A percentile compares a stretch with the other conserved stretches of the same genome.
These are phyloP conservation scores for Plenodomus tracheiphilus DNA, from an alignment of 2,329 filamentous ascomycete species.

Conservation along the genomic window DNA sequence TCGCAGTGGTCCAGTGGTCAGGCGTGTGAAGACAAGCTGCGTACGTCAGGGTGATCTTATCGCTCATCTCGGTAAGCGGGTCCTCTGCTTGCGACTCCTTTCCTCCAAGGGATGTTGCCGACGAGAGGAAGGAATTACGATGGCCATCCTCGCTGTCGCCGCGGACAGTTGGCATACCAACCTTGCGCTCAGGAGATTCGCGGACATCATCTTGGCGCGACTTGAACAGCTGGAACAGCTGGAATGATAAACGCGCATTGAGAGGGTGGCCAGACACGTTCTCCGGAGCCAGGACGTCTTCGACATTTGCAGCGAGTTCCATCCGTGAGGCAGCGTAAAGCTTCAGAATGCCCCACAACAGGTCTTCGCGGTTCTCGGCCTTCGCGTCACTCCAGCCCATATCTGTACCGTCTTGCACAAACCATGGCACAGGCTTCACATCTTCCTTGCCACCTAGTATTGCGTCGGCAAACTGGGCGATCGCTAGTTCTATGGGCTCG, in stretches of 20 bases:
- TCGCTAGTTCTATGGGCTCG: slow-evolving; percentile 72
- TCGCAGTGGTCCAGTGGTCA: slow-evolving; percentile 52
- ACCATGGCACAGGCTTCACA: slow-evolving; percentile 72
- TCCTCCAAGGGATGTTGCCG: slow-evolving; percentile 27
- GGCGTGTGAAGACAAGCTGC: slow-evolving; percentile 41
- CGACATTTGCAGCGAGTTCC: slow-evolving; percentile 54
- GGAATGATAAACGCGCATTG: slow-evolving; percentile 79
- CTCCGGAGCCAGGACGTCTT: slow-evolving; percentile 73
- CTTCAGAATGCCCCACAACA: slow-evolving; percentile 85
- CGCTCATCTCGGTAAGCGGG: slow-evolving; percentile 58
- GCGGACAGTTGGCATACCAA: slow-evolving; percentile 37
- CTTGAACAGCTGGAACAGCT: slow-evolving; percentile 67
- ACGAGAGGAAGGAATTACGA: slow-evolving; percentile 34
- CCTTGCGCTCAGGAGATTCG: slow-evolving; percentile 31
- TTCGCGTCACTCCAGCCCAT: slow-evolving; percentile 65
- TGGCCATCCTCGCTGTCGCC: slow-evolving; percentile 16
- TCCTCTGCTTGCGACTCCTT: slow-evolving; percentile 57
- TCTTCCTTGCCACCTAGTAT: slow-evolving; percentile 70
- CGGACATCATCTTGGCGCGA: slow-evolving; percentile 32
- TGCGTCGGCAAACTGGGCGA: slow-evolving; percentile 73
- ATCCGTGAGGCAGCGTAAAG: slow-evolving; percentile 69
- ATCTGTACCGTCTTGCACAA: slow-evolving; percentile 62
- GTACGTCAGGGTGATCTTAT: slow-evolving; percentile 60
- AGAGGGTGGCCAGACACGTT: slow-evolving; percentile 76
- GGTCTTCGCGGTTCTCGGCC: slow-evolving; percentile 67